phyloP scores from a whole-genome alignment of 306 rosid species.

The Mimosa bimucronata region DNA sequence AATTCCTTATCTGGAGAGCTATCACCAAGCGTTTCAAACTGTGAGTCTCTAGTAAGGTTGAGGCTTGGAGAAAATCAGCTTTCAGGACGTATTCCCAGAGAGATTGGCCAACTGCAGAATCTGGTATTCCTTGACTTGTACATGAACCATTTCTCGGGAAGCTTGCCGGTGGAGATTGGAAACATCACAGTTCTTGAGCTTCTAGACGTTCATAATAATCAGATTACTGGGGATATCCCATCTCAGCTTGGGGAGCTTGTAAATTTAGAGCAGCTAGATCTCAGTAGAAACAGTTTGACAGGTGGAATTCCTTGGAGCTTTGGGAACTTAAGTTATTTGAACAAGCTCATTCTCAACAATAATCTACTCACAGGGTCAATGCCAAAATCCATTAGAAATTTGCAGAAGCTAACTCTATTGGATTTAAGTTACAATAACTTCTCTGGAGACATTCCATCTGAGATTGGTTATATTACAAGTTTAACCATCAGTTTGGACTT shows the following conservation, averaged over 20 bases:
- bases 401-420: slow-evolving; percentile 81
- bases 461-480: slow-evolving; percentile 83
- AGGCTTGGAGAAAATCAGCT: slow-evolving; percentile 95
- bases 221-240: slow-evolving; percentile 79
- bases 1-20: slow-evolving; percentile 79
- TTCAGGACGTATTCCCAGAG: slow-evolving; percentile 84
- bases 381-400: slow-evolving; percentile 68
- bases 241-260: slow-evolving; percentile 74
- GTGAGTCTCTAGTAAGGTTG: slow-evolving; percentile 81
- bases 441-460: slow-evolving; percentile 75
- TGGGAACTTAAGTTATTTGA: slow-evolving; percentile 89
- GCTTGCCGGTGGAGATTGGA: slow-evolving; percentile 78
- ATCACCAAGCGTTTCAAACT: slow-evolving; percentile 69
- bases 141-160: slow-evolving; percentile 87
- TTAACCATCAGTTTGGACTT: slow-evolving; percentile 88
- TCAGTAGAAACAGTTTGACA: slow-evolving; percentile 79
- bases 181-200: slow-evolving; percentile 90
- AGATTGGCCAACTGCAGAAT: slow-evolving; percentile 82
- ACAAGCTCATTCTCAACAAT: slow-evolving; percentile 86
- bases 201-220: slow-evolving; percentile 81
- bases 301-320: slow-evolving; percentile 83
- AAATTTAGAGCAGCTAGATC: slow-evolving; percentile 94
- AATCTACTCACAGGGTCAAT: slow-evolving; percentile 75
- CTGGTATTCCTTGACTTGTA: slow-evolving; percentile 93
- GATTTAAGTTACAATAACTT: slow-evolving; percentile 90